Base-by-base conservation (phyloP, 75 land plant genomes). In the Selaginella tamariscina region DNA sequence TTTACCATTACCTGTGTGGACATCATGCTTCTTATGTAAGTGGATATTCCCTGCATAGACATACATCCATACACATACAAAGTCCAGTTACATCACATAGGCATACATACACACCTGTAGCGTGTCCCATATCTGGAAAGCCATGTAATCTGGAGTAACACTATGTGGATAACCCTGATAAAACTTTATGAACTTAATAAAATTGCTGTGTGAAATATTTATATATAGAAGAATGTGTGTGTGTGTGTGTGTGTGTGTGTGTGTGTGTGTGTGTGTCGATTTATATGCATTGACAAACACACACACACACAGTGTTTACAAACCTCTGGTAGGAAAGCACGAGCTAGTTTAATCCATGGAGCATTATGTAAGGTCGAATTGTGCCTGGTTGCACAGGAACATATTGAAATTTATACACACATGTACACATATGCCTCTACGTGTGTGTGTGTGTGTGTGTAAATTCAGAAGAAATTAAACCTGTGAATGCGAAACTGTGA, bases 41-140 rank as follows among this genome's bases (percentile, higher is more conserved):
- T 93, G 32, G 95, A 93, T 2, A 93, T 80, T 5, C 98, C 98
- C 98, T 93, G 70, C 0, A 72, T 20, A 29, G 18, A 22, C 1
- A 56, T 33, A 71, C 62, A 13, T 2, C 21, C 11, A 32, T 2
- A 64, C 27, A 27, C 26, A 71, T 32, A 32, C 44, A 26, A 32
- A 56, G 28, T n/a, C 26, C 33, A 56, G 26, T 2, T 56, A 66
- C 30, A 2, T 2, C 2, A 30, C 32, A 55, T 30, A 28, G 66
- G n/a, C 1, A 71, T 27, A 33, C 21, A 27, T n/a, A n/a, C n/a
- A 31, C 44, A 91, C 98, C 87, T 93, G 98, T 66, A 93, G 73
- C 2, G 98, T 81, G 57, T 93, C 98, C 98, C 98, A 93, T n/a
- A 81, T 31, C 74, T 93, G 98, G 68, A 89, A 93, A 24, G 86